Evolutionary conservation across 23 red algal genomes (phyloP), one percentile per base, ranked within the genome.

Genomic region (Gracilaria vermiculophylla): DNA sequence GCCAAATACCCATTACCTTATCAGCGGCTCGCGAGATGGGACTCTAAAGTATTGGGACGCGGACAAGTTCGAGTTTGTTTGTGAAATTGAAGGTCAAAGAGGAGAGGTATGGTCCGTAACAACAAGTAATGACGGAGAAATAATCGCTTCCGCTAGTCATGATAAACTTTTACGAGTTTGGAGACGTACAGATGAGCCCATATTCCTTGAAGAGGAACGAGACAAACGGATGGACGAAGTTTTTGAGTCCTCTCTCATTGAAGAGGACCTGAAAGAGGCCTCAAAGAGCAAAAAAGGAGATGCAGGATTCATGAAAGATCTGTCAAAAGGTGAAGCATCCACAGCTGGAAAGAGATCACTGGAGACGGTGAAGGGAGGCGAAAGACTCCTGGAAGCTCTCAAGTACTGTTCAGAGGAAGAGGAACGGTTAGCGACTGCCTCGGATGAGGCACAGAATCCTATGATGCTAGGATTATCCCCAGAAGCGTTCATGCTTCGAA

Each of bases 21-120:
- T 94, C 51, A 51, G 83, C 16, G 97, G 93, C 69, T 78, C 84
- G 29, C 83, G 93, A 15, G 97, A 99, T 66, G 97, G 97, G 4
- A 69, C 55, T 35, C 23, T 99, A n/a, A 73, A 87, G 57, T 95
- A 95, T 69, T 99, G 97, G 97, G 97, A 99, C 81, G 88, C 79
- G 0, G 97, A 99, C 62, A 80, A 83, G 44, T 93, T 87, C 45
- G 86, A 80, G 29, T 77, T 88, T 28, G 73, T 99, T 42, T 64
- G 69, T 29, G 81, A 82, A 53, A 64, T 95, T 12, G 79, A 91
- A 74, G 89, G 97, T 69, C 86, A 90, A 25, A 75, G 71, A 45
- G 93, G 81, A 19, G 70, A 93, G 36, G 84, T 82, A 41, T 88
- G 82, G 82, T 25, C 80, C 3, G 12, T 95, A 36, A 37, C 75